phyloP scores from a whole-genome alignment of 495 filamentous ascomycete genomes.

The Niebla homalea region DNA sequence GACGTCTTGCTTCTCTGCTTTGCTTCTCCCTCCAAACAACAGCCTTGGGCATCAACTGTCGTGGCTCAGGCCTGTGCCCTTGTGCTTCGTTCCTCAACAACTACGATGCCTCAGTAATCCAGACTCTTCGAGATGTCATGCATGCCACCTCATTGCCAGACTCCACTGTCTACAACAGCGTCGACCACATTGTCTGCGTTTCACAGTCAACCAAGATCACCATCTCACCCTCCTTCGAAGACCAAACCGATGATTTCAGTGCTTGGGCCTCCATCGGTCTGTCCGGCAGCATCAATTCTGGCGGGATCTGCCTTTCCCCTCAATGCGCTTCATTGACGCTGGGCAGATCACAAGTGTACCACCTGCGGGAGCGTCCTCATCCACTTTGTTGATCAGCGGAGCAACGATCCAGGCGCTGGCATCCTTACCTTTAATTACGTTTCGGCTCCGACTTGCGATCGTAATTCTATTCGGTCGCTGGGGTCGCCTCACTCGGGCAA shows the following conservation, averaged over 20 bases:
- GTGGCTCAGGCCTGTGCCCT: not conserved
- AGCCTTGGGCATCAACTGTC: conserved; percentile 2
- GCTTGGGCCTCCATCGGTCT: not conserved
- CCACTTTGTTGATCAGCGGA: conserved; percentile 16
- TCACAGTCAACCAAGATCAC: not conserved
- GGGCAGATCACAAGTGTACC: conserved; percentile 10
- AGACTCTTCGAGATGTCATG: not conserved
- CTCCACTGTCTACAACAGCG: not conserved
- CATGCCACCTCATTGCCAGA: not conserved
- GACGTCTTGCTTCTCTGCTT: not conserved
- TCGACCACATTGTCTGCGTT: not conserved
- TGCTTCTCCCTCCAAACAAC: not conserved
- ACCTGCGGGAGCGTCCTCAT: conserved; percentile 18
- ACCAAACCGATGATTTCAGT: not conserved
- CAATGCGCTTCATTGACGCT: not conserved
- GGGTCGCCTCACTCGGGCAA: not conserved
- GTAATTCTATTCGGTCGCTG: conserved; percentile 2
- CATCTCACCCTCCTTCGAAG: not conserved
- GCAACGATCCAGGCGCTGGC: conserved; percentile 14
- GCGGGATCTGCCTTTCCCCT: conserved; percentile 4
- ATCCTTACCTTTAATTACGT: conserved; percentile 22
- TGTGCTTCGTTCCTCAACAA: not conserved
- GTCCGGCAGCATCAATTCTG: not conserved
- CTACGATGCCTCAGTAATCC: not conserved
- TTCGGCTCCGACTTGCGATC: conserved; percentile 9